Evolutionary conservation across 257 asterid species (phyloP).

Genomic region (Solanum pimpinellifolium): DNA sequence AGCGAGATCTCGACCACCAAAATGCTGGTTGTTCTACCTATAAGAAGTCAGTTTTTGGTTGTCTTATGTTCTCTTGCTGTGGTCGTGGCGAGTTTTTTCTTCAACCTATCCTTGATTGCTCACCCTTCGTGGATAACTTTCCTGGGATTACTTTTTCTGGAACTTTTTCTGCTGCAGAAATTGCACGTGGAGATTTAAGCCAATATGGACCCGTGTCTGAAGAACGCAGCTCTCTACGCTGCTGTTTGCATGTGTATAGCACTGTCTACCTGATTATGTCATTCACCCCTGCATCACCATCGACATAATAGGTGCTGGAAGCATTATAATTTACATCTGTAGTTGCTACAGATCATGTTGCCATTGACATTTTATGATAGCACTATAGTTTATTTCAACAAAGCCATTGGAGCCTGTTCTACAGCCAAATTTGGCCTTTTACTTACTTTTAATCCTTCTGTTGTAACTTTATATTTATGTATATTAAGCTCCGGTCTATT

Average conservation of each 20-base stretch:
- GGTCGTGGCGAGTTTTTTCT: constrained; percentile 59
- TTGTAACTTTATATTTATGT: neutral
- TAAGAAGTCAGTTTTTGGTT: constrained; percentile 41
- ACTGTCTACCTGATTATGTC: constrained; percentile 60
- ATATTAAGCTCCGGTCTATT: neutral
- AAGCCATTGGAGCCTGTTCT: neutral
- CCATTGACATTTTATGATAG: neutral
- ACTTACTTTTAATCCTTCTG: neutral
- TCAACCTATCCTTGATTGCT: constrained; percentile 25
- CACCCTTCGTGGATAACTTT: constrained; percentile 54
- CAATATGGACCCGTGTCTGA: constrained; percentile 21
- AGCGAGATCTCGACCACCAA: neutral
- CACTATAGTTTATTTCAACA: neutral
- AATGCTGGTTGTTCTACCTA: neutral
- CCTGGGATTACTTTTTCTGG: constrained; percentile 61
- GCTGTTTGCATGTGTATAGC: constrained; percentile 42
- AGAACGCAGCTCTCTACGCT: constrained; percentile 17
- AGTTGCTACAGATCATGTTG: neutral
- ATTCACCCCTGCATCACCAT: constrained; percentile 18
- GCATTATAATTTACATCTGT: neutral
- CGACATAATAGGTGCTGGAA: neutral
- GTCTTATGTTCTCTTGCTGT: constrained; percentile 57
- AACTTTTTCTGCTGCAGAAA: constrained; percentile 58
- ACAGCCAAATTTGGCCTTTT: neutral
- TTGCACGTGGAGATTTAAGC: constrained; percentile 28